Evolutionary conservation across 2,329 filamentous ascomycete genomes (phyloP).

Genomic region (Apiospora koreana): DNA sequence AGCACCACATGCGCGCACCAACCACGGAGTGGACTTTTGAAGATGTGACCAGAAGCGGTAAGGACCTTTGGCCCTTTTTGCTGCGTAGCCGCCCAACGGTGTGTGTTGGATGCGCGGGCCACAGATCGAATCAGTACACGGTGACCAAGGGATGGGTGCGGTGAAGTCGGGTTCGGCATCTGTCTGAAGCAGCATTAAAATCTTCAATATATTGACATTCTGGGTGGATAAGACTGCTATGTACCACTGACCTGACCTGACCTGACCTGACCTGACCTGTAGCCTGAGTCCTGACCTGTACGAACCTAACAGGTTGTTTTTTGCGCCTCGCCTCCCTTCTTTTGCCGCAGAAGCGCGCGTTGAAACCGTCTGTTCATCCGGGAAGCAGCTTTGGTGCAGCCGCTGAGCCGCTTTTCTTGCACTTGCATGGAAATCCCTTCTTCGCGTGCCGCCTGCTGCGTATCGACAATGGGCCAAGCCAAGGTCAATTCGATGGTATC

Average conservation of each 20-base stretch:
- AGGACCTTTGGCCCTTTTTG: background rate
- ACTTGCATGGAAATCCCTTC: slow-evolving; percentile 1
- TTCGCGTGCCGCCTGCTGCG: background rate
- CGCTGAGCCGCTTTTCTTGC: slow-evolving; percentile 6
- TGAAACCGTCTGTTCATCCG: background rate
- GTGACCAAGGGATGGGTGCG: slow-evolving; percentile 3
- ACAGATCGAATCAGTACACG: background rate
- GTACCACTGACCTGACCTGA: background rate
- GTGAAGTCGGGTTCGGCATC: slow-evolving; percentile 6
- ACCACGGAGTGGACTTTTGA: background rate
- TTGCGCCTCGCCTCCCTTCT: slow-evolving; percentile 1
- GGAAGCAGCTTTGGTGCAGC: background rate
- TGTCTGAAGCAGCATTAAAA: background rate
- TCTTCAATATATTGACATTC: slow-evolving; percentile 4
- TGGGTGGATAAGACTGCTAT: background rate
- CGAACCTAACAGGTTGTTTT: background rate
- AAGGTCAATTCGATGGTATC: background rate
- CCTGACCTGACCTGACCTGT: no score
- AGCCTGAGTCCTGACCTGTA: background rate
- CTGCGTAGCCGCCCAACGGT: slow-evolving; percentile 9
- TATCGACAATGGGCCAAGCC: background rate
- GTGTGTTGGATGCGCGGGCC: slow-evolving; percentile 3
- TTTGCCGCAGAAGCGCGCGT: slow-evolving; percentile 8
- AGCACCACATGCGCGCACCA: background rate
- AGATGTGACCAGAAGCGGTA: slow-evolving; percentile 9